These are phyloP conservation scores for Colletotrichum sp. DNA, from an alignment of 2,329 filamentous ascomycete species.

Conservation along the genomic window DNA sequence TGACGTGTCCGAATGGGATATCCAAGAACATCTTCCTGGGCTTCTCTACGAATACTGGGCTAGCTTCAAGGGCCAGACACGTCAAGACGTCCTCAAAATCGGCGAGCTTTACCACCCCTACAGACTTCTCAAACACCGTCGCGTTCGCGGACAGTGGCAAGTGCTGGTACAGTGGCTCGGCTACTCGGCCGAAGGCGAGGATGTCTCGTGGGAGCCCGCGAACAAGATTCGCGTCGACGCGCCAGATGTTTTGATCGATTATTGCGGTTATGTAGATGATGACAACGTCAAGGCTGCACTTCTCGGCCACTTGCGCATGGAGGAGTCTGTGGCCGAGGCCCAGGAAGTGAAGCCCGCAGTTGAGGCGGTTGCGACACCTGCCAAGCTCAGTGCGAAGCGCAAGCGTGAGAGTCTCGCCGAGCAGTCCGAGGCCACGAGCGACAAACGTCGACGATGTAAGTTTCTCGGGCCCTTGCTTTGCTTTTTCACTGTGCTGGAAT, in stretches of 20 bases:
- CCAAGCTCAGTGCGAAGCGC: not conserved
- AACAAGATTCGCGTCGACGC: conserved; percentile 5
- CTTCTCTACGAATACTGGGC: conserved; percentile 10
- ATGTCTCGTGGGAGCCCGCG: conserved; percentile 14
- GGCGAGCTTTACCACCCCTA: conserved; percentile 16
- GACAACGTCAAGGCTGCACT: conserved; percentile 3
- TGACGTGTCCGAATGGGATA: conserved; percentile 11
- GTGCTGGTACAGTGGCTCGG: conserved; percentile 14
- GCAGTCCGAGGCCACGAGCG: not conserved
- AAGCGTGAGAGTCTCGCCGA: conserved; percentile 8
- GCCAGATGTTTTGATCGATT: conserved; percentile 2
- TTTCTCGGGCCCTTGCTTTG: not conserved
- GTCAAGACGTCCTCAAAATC: conserved; percentile 10
- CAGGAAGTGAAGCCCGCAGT: not conserved
- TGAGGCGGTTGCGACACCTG: not conserved
- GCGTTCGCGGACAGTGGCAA: conserved; percentile 16
- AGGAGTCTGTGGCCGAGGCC: not conserved
- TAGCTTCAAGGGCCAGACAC: conserved; percentile 3
- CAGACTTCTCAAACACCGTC: conserved; percentile 4
- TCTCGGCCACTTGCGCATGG: not conserved
- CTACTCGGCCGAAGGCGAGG: conserved; percentile 4
- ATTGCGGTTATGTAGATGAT: not conserved
- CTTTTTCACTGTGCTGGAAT: not conserved
- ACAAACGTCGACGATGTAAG: conserved; percentile 14
- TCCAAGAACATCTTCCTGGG: conserved; percentile 5